Evolutionary conservation across 2,329 filamentous ascomycete genomes (phyloP), one percentile per base, ranked within the genome.

Genomic region (Aspergillus terreus): DNA sequence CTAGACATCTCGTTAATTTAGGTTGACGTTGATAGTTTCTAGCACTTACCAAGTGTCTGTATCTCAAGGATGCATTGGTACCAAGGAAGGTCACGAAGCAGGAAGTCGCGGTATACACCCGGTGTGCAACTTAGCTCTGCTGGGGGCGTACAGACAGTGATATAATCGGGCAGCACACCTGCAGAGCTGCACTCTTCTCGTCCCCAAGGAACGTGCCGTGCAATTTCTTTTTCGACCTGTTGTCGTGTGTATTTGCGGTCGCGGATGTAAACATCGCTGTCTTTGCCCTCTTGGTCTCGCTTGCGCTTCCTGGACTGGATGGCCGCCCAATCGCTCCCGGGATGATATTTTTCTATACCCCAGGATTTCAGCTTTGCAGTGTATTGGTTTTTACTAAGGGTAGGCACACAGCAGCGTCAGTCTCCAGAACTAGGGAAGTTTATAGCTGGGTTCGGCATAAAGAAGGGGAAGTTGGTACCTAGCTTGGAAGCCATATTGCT

Each of bases 151-250:
- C 33, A 36, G 7, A 36, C 33, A 2, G 33, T 36, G 33, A 36
- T 36, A 11, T 36, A n/a, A 36, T 36, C 14, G 6, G 33, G 33
- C 6, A 36, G 7, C 7, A 36, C 15, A 14, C 2, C 12, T 4
- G 25, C 46, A 9, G 46, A 12, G 4, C 10, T 23, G 35, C 14
- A 30, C 19, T 36, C 27, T 4, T 42, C 21, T 38, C 33, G 32
- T 15, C 14, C 35, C 36, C 23, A 42, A 19, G 25, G 40, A 44
- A 44, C 38, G 19, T 49, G 47, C 12, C 47, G 47, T 6, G 47
- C 47, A 17, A 49, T 49, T 15, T 49, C 47, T 23, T 49, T 49
- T n/a, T 49, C 30, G 15, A 36, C 11, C 19, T 44, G n/a, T 36
- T 14, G 4, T 15, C 5, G 1, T 2, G 27, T 36, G 5, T n/a